These are phyloP conservation scores for Castanospermum australe DNA, from an alignment of 306 rosid species.

Conservation along the genomic window DNA sequence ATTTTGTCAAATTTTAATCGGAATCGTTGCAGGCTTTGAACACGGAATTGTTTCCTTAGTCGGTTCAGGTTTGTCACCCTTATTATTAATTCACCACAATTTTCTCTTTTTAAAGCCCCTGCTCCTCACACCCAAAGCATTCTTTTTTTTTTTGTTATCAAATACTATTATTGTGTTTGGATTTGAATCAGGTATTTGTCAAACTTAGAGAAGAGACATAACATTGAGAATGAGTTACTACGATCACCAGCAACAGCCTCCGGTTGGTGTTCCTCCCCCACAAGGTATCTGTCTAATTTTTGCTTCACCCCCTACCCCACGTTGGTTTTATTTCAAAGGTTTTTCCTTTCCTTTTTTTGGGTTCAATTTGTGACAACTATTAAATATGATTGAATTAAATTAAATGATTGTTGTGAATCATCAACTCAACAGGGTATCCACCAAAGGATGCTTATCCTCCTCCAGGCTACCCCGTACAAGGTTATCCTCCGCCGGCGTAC, in stretches of 20 bases:
- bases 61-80: neutral
- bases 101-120: neutral
- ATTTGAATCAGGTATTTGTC: neutral
- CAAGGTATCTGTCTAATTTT: conserved; percentile 35
- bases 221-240: conserved; percentile 43
- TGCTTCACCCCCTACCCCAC: neutral
- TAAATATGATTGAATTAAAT: neutral
- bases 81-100: neutral
- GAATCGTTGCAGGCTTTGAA: neutral
- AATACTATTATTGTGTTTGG: neutral
- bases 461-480: conserved; percentile 43
- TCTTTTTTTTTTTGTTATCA: neutral
- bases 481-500: conserved; percentile 35
- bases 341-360: neutral
- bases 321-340: neutral
- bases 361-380: neutral
- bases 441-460: conserved; percentile 57
- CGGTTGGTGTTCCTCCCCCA: conserved; percentile 62
- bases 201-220: neutral
- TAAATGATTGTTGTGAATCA: neutral
- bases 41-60: conserved; percentile 21
- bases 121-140: neutral
- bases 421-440: conserved; percentile 46
- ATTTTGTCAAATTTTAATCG: neutral
- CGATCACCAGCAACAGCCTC: conserved; percentile 56